Evolutionary conservation across 2,329 filamentous ascomycete genomes (phyloP), one percentile per base, ranked within the genome.

Genomic region (Xylaria sp.): DNA sequence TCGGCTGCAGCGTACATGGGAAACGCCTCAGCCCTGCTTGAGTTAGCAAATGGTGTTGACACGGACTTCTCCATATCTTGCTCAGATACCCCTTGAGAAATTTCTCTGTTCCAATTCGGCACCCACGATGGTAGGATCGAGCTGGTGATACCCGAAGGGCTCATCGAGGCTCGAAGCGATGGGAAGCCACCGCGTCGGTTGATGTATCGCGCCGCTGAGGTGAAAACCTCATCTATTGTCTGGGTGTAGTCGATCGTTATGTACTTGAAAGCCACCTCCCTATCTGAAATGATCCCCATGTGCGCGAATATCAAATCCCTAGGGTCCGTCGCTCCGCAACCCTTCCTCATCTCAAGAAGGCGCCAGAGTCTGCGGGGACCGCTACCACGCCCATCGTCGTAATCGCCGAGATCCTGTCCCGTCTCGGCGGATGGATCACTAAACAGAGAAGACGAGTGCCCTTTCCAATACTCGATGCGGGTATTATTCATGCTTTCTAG

Each of bases 251-350:
- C 68, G 27, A 69, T 54, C n/a, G 58, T 48, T 7, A 69, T 55
- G 4, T 54, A 64, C 5, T 61, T 48, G 2, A 21, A 17, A 9
- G 48, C 56, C 9, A n/a, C 42, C 0, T 17, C 27, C 19, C 47
- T 56, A 34, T 69, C 68, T 9, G 61, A 45, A 30, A 61, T 50
- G n/a, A 69, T 47, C 2, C 65, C 65, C 58, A 69, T 48, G 32
- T 65, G 62, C 6, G 68, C 68, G 24, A 64, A 69, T 45, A 69
- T 50, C 3, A 64, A 24, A n/a, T 67, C 68, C n/a, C 68, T 57
- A 0, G 55, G 45, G 24, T 69, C 64, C 1, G 64, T 64, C 4
- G 50, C 59, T 6, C 54, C 58, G 11, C 59, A 59, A 12, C 27
- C 45, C 21, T 27, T 47, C 34, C 67, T 45, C 14, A 27, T 14